Conservation (phyloP, 176 grass and related monocot genomes). For the Raddia distichophylla region DNA sequence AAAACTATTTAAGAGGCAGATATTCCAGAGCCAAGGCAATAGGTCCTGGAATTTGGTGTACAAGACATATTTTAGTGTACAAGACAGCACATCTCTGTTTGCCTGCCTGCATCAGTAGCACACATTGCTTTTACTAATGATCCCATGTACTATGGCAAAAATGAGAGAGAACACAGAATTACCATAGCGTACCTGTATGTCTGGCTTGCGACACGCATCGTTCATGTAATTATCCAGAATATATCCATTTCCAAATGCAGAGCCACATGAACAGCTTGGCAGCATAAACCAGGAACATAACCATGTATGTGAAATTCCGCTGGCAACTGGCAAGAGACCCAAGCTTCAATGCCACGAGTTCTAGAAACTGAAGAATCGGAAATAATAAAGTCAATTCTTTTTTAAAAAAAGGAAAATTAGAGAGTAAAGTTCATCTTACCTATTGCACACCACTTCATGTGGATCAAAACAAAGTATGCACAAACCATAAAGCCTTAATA, state of each 20-base stretch:
- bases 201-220: neutral
- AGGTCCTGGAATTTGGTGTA: neutral
- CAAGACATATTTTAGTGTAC: slow-evolving; percentile 3
- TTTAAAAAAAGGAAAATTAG: neutral
- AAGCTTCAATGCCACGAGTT: slow-evolving; percentile 17
- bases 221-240: slow-evolving; percentile 16
- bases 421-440: slow-evolving; percentile 29
- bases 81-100: neutral
- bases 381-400: neutral
- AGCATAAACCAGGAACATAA: slow-evolving; percentile 18
- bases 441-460: slow-evolving; percentile 13
- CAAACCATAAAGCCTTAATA: slow-evolving; percentile 9
- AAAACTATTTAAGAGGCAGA: slow-evolving; percentile 8
- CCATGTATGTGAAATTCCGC: neutral
- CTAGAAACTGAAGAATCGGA: slow-evolving; percentile 19
- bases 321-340: slow-evolving; percentile 13
- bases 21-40: neutral
- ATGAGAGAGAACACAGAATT: neutral
- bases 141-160: too few relatives aligned
- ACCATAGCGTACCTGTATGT: slow-evolving; percentile 29
- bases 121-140: neutral
- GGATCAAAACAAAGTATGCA: neutral
- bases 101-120: slow-evolving; percentile 39
- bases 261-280: slow-evolving; percentile 4
- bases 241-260: slow-evolving; percentile 21